Evolutionary conservation across 2,329 filamentous ascomycete genomes (phyloP), one percentile per base, ranked within the genome.

Genomic region (Sporothrix curviconia): DNA sequence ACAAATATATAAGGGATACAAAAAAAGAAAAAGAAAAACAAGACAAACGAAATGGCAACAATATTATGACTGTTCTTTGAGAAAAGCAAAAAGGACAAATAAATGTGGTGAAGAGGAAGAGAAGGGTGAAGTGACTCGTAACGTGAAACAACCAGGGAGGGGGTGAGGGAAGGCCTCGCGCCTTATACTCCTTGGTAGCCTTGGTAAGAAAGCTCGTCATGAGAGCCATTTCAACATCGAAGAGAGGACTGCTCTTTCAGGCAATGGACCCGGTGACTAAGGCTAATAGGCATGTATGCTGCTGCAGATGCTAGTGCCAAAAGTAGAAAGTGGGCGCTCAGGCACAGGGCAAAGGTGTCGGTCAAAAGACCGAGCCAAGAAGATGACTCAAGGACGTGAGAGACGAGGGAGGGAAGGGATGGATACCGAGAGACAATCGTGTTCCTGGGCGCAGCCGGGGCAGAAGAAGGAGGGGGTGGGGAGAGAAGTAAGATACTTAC

Each of bases 101-200:
- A 65, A 65, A 63, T 47, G 61, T 51, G 34, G 49, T 60, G 59
- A 53, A 34, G 61, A 61, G 34, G 64, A 64, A 59, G 59, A 59
- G 64, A 62, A 62, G 61, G 63, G 65, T 61, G 59, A 54, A 59
- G 60, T 63, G 62, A 63, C 60, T 65, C 64, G 65, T 61, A 57
- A 57, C 54, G 58, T 44, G 36, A 56, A 55, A n/a, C 60, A 60
- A 59, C 54, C 58, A 60, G 66, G 64, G 65, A 64, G 68, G 56
- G 36, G 36, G 34, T 22, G 60, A 43, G 56, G 59, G 69, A 74
- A 75, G 76, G 68, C 70, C 78, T 79, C 73, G 74, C 67, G 74
- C 78, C 78, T 81, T 81, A 81, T 81, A 81, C 43, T 39, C 39
- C 39, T 32, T 69, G 71, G 65, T 64, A 73, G 71, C 70, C 72